phyloP scores from a whole-genome alignment of 129 eudicot genomes.

The Glebionis coronaria region DNA sequence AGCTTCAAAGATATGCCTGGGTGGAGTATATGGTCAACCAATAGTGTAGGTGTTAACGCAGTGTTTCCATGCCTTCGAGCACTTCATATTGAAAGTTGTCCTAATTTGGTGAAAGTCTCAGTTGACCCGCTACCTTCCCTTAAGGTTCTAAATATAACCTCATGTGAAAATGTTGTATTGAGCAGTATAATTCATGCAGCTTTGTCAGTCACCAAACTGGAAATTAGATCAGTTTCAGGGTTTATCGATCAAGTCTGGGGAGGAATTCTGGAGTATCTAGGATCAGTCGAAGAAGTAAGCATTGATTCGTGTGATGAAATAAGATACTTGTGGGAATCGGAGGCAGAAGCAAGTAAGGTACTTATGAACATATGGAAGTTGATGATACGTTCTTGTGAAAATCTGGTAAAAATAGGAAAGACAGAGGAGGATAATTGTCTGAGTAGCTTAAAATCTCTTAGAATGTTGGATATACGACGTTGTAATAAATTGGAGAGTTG shows the following conservation, averaged over 20 bases:
- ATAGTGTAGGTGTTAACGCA: not conserved
- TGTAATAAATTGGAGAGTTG: conserved; percentile 4
- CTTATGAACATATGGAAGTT: not conserved
- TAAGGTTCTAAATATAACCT: not conserved
- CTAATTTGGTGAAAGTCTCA: not conserved
- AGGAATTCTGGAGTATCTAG: conserved; percentile 13
- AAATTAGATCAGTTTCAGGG: not conserved
- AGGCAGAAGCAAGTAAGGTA: conserved; percentile 12
- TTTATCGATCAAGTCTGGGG: conserved; percentile 1
- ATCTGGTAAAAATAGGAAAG: conserved; percentile 10
- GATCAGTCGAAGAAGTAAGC: conserved; percentile 4
- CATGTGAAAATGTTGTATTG: not conserved
- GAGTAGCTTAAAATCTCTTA: conserved; percentile 8
- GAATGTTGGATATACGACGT: not conserved
- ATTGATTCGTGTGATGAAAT: not conserved
- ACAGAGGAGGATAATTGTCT: not conserved
- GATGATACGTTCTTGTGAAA: not conserved
- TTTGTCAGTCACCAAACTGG: not conserved
- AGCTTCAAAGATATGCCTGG: not conserved
- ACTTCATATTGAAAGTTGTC: not conserved
- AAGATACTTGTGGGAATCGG: conserved; percentile 14
- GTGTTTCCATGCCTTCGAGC: not conserved
- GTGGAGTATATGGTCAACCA: conserved; percentile 1
- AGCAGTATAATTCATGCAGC: not conserved
- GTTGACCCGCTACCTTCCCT: not conserved